These are phyloP conservation scores for Marchantia paleacea DNA, from an alignment of 225 moss, liverwort and hornwort species.

Conservation along the genomic window DNA sequence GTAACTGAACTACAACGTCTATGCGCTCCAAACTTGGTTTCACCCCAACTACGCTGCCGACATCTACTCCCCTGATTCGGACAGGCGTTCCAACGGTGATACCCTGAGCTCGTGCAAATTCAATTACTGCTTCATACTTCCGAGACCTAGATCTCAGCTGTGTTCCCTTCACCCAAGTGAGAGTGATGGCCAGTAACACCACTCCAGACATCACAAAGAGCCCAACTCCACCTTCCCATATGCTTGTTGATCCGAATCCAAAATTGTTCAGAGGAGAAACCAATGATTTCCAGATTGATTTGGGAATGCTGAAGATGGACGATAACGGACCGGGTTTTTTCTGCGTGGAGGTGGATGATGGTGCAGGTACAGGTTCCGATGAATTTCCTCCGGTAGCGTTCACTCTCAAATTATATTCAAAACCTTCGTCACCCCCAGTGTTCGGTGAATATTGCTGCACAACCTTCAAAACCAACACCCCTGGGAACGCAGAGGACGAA, in stretches of 20 bases:
- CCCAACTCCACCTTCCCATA: slow-evolving; percentile 97
- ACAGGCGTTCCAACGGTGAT: slow-evolving; percentile 94
- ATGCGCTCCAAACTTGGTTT: slow-evolving; percentile 89
- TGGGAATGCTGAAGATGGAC: slow-evolving; percentile 40
- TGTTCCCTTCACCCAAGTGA: slow-evolving; percentile 83
- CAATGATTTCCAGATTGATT: slow-evolving; percentile 59
- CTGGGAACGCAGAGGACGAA: slow-evolving; percentile 8
- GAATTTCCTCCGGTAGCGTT: slow-evolving; percentile 22
- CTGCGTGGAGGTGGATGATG: slow-evolving; percentile 43
- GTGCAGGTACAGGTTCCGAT: slow-evolving; percentile 18
- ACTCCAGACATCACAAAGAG: slow-evolving; percentile 73
- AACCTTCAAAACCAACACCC: slow-evolving; percentile 19
- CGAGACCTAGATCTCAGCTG: slow-evolving; percentile 71
- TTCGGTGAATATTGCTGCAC: slow-evolving; percentile 23
- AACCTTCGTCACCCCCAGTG: slow-evolving; percentile 21
- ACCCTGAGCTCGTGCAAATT: slow-evolving; percentile 90
- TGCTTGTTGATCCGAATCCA: slow-evolving; percentile 87
- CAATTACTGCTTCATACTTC: slow-evolving; percentile 72
- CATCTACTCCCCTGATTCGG: slow-evolving; percentile 95
- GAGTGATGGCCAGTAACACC: slow-evolving; percentile 58
- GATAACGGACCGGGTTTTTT: slow-evolving; percentile 26
- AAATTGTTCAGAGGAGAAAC: slow-evolving; percentile 72
- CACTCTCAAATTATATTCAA: slow-evolving; percentile 22
- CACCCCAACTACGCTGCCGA: slow-evolving; percentile 81
- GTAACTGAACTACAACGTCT: slow-evolving; percentile 78